Evolutionary conservation across 495 filamentous ascomycete species (phyloP).

Genomic region (Chaetomium tenue): DNA sequence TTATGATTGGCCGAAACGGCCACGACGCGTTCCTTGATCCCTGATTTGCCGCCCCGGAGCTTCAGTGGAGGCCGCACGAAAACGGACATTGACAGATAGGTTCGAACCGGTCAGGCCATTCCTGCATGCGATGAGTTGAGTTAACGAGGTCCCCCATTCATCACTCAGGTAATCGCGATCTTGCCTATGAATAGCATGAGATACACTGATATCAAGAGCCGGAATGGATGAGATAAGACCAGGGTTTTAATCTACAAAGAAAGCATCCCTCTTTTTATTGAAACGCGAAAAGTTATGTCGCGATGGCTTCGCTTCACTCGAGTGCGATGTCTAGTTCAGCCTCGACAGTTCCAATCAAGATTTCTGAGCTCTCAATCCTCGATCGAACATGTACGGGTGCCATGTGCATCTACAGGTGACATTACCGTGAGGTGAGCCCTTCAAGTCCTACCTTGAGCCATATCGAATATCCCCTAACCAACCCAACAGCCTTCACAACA

Average conservation of each 20-base stretch:
- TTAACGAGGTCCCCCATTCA: too few species aligned
- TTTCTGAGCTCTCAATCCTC: slow-evolving; percentile 12
- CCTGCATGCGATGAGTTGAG: too few species aligned
- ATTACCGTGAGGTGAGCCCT: slow-evolving; percentile 30
- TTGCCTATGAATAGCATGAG: too few species aligned
- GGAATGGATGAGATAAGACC: not conserved
- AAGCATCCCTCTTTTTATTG: too few species aligned
- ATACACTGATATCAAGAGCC: not conserved
- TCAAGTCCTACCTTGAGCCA: not conserved
- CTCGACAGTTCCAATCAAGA: not conserved
- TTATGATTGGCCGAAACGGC: slow-evolving; percentile 16
- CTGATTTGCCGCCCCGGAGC: not conserved
- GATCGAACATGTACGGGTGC: slow-evolving; percentile 22
- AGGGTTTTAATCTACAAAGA: too few species aligned
- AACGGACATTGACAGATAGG: not conserved
- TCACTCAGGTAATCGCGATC: too few species aligned
- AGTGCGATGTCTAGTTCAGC: not conserved
- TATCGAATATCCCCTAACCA: not conserved
- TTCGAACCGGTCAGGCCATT: too few species aligned
- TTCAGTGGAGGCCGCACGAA: not conserved
- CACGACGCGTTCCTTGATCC: not conserved
- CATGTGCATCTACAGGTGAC: slow-evolving; percentile 28
- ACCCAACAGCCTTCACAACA: slow-evolving; percentile 36
- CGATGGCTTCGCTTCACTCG: slow-evolving; percentile 3
- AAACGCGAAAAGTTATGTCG: slow-evolving; percentile 2